Percentiles rank a stretch among this genome's conserved stretches.
phyloP scores from a whole-genome alignment of 768 basidiomycete genomes.

The Psilocybe subaeruginosa region DNA sequence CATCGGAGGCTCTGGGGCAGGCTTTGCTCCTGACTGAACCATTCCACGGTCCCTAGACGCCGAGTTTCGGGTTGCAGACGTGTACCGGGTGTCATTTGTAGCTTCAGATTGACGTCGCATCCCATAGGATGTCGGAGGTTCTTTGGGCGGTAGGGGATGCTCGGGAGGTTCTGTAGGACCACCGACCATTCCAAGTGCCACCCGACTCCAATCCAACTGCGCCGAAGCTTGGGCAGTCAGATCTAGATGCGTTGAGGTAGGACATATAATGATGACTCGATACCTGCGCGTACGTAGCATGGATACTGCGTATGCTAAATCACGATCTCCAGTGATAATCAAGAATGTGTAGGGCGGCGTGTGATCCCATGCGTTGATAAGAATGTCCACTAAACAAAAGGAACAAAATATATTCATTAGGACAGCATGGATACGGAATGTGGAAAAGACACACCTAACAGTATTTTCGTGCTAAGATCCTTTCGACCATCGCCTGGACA shows the following conservation, averaged over 20 bases:
- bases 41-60: background rate
- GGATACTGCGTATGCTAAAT: slow-evolving; percentile 68
- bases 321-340: slow-evolving; percentile 68
- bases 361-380: slow-evolving; percentile 68
- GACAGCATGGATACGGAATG: background rate
- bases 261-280: slow-evolving; percentile 54
- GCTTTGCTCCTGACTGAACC: background rate
- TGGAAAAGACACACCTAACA: slow-evolving; percentile 25
- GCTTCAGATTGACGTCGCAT: background rate
- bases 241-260: slow-evolving; percentile 40
- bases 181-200: slow-evolving; percentile 17
- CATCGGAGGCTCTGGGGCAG: background rate
- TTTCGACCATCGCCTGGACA: slow-evolving; percentile 31
- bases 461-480: slow-evolving; percentile 31
- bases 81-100: background rate
- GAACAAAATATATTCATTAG: background rate
- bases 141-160: background rate
- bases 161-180: background rate
- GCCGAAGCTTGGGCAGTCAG: slow-evolving; percentile 58
- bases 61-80: background rate
- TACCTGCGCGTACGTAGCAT: slow-evolving; percentile 56
- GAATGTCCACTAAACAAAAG: slow-evolving; percentile 60
- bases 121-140: background rate
- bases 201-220: slow-evolving; percentile 46
- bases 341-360: slow-evolving; percentile 50